Evolutionary conservation across 306 rosid genomes (phyloP).

Genomic region (Malus asiatica): DNA sequence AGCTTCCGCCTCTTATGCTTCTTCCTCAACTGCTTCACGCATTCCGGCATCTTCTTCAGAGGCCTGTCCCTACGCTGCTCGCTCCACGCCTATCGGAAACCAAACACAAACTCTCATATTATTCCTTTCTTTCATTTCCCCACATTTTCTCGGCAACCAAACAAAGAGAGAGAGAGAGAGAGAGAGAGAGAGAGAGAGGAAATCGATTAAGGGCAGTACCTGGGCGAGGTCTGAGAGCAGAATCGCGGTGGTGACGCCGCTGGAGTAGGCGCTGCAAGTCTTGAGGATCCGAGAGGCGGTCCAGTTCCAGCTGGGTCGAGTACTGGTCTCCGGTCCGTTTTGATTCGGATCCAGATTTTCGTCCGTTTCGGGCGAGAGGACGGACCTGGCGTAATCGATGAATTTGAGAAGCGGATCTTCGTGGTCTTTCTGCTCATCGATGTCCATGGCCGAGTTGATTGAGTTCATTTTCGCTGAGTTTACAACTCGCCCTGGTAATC

Average conservation of each 20-base stretch:
- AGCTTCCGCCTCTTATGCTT: constrained; percentile 55
- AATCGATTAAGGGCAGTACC: constrained; percentile 21
- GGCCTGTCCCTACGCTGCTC: constrained; percentile 67
- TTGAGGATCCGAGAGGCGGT: constrained; percentile 65
- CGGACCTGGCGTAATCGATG: constrained; percentile 59
- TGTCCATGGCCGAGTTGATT: constrained; percentile 39
- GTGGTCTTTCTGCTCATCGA: constrained; percentile 21
- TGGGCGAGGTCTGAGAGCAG: constrained; percentile 77
- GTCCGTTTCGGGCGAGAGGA: constrained; percentile 36
- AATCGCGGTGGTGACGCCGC: constrained; percentile 81
- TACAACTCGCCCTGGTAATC: neutral
- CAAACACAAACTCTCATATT: neutral
- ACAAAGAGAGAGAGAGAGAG: neutral
- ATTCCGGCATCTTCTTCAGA: constrained; percentile 67
- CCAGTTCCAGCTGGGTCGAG: constrained; percentile 74
- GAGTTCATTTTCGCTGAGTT: neutral
- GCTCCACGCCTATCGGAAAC: constrained; percentile 53
- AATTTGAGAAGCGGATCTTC: constrained; percentile 65
- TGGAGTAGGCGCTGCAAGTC: constrained; percentile 72
- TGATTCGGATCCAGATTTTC: constrained; percentile 28
- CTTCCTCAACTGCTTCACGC: constrained; percentile 42
- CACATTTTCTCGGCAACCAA: neutral
- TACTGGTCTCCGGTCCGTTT: constrained; percentile 17
- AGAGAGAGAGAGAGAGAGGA: neutral
- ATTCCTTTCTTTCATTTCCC: neutral